Evolutionary conservation across 2,329 filamentous ascomycete genomes (phyloP).

Genomic region (Diaporthe humulicola): DNA sequence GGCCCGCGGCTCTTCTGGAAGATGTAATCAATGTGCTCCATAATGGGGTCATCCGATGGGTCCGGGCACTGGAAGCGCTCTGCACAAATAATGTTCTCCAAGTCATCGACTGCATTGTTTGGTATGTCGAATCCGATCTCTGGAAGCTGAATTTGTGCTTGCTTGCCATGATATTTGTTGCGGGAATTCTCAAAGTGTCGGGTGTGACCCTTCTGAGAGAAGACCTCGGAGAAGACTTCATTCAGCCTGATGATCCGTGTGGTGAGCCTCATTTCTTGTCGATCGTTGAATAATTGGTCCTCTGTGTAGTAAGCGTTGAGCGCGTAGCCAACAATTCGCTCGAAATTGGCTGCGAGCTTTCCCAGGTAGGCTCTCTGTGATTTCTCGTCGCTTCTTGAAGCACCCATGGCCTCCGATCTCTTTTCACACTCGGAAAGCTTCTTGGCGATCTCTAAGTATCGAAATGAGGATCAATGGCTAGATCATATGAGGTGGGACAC

Average conservation of each 20-base stretch:
- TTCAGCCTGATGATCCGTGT: slow-evolving; percentile 55
- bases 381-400: slow-evolving; percentile 44
- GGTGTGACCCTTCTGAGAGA: slow-evolving; percentile 49
- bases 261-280: slow-evolving; percentile 50
- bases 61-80: slow-evolving; percentile 42
- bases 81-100: slow-evolving; percentile 47
- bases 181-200: slow-evolving; percentile 40
- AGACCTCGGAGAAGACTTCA: slow-evolving; percentile 49
- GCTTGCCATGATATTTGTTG: slow-evolving; percentile 43
- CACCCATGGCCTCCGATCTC: slow-evolving; percentile 48
- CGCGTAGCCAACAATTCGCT: slow-evolving; percentile 45
- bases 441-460: slow-evolving; percentile 45
- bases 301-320: slow-evolving; percentile 54
- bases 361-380: slow-evolving; percentile 54
- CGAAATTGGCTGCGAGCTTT: slow-evolving; percentile 49
- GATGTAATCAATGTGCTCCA: slow-evolving; percentile 57
- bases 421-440: slow-evolving; percentile 36
- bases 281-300: slow-evolving; percentile 46
- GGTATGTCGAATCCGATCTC: slow-evolving; percentile 29
- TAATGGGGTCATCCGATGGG: slow-evolving; percentile 50
- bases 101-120: slow-evolving; percentile 39
- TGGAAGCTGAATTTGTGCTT: background rate
- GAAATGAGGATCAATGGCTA: background rate
- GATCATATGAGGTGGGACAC: background rate
- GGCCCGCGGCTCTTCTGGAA: slow-evolving; percentile 63